A percentile compares a stretch with the other conserved stretches of the same genome.
These are phyloP conservation scores for Pistacia atlantica DNA, from an alignment of 345 rosid genomes.

Conservation along the genomic window DNA sequence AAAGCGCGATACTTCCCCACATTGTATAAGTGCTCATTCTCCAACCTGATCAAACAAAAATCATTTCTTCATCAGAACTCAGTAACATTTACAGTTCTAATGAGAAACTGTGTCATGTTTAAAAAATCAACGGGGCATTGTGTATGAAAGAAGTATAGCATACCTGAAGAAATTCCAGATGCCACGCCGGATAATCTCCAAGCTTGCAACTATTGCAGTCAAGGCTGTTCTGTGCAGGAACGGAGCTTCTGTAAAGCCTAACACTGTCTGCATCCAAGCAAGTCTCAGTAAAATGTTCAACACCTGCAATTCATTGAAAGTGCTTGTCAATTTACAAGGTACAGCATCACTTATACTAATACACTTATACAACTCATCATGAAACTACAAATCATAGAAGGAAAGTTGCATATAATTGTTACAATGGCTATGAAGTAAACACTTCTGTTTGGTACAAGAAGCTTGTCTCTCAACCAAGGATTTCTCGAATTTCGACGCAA, in stretches of 20 bases:
- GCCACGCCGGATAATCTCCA: conserved; percentile 84
- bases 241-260: conserved; percentile 56
- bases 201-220: conserved; percentile 50
- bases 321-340: not conserved
- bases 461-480: conserved; percentile 86
- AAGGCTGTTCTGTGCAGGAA: conserved; percentile 59
- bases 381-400: not conserved
- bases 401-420: conserved; percentile 17
- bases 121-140: too few relatives aligned
- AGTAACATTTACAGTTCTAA: too few relatives aligned
- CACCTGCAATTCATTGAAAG: conserved; percentile 39
- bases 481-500: conserved; percentile 54
- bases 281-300: conserved; percentile 67
- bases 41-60: conserved; percentile 52
- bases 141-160: too few relatives aligned
- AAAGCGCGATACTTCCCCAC: conserved; percentile 83
- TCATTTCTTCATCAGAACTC: not conserved
- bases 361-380: too few relatives aligned
- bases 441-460: conserved; percentile 48
- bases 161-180: conserved; percentile 94
- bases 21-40: conserved; percentile 85
- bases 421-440: conserved; percentile 54
- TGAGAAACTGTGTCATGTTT: too few relatives aligned
- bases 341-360: too few relatives aligned
- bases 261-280: conserved; percentile 78